A percentile compares a stretch with the other conserved stretches of the same genome.
Conservation (phyloP, 495 filamentous ascomycete species). For the Cercophora scortea region DNA sequence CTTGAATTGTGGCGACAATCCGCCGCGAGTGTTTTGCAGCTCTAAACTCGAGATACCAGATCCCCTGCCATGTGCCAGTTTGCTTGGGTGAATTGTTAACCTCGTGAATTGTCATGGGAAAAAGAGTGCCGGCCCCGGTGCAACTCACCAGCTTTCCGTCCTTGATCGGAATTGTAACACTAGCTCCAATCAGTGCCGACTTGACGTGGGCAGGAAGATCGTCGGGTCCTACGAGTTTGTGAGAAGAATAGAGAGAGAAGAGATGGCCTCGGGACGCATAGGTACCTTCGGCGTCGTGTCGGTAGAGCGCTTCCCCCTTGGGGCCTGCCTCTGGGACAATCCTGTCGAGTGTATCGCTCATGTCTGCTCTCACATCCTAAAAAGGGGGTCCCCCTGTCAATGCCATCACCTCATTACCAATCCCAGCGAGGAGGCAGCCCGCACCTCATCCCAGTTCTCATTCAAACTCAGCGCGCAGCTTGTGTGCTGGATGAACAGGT, state of each 20-base stretch:
- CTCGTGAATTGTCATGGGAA: neutral
- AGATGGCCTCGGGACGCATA: constrained; percentile 7
- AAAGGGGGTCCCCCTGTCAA: neutral
- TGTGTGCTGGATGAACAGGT: constrained; percentile 89
- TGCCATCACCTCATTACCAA: neutral
- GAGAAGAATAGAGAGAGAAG: constrained; percentile 5
- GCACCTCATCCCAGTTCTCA: constrained; percentile 76
- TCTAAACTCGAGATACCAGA: constrained; percentile 94
- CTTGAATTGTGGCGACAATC: constrained; percentile 91
- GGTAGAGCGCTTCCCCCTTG: constrained; percentile 64
- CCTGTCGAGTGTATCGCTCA: constrained; percentile 88
- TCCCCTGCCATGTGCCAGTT: constrained; percentile 64
- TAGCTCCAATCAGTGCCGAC: constrained; percentile 78
- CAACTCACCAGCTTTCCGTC: constrained; percentile 67
- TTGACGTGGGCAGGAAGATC: constrained; percentile 72
- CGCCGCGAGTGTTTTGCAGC: constrained; percentile 63
- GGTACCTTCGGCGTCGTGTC: constrained; percentile 86
- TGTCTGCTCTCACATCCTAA: constrained; percentile 57
- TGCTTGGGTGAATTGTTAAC: constrained; percentile 13
- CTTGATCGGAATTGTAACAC: constrained; percentile 79
- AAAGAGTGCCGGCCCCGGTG: neutral
- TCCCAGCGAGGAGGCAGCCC: constrained; percentile 42
- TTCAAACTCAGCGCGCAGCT: constrained; percentile 79
- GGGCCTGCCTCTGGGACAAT: constrained; percentile 68
- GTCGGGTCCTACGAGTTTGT: constrained; percentile 14